phyloP scores from a whole-genome alignment of 163 green algal genomes.

The Coccomyxa subellipsoidea region DNA sequence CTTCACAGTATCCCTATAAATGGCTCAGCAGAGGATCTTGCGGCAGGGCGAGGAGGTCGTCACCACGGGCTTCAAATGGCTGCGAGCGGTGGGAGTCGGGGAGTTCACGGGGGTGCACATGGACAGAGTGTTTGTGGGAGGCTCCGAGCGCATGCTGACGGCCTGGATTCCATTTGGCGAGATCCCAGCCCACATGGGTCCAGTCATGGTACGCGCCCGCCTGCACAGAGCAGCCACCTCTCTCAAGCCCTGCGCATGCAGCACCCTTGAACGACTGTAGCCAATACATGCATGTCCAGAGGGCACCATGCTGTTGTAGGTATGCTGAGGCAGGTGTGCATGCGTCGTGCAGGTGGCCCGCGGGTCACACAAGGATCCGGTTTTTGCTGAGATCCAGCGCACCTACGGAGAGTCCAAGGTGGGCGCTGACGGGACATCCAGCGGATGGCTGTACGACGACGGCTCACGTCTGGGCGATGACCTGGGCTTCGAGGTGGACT shows the following conservation, averaged over 20 bases:
- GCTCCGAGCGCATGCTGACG: slow-evolving; percentile 26
- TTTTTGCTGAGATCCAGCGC: slow-evolving; percentile 14
- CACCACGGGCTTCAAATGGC: slow-evolving; percentile 41
- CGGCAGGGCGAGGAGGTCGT: slow-evolving; percentile 24
- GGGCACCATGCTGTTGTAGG: neutral
- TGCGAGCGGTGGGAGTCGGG: slow-evolving; percentile 24
- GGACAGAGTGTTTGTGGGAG: slow-evolving; percentile 36
- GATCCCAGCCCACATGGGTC: slow-evolving; percentile 5
- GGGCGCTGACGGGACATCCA: slow-evolving; percentile 26
- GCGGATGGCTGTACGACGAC: slow-evolving; percentile 30
- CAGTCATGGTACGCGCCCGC: slow-evolving; percentile 25
- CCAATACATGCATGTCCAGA: neutral
- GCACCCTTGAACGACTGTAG: neutral
- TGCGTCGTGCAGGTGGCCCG: neutral
- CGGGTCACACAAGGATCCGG: neutral
- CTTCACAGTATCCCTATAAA: neutral
- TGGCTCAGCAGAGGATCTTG: neutral
- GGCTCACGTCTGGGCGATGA: neutral
- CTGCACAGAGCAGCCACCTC: neutral
- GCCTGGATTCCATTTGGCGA: slow-evolving; percentile 29
- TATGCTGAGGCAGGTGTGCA: neutral
- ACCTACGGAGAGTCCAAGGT: slow-evolving; percentile 23
- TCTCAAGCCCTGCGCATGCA: neutral
- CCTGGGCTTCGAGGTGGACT: slow-evolving; percentile 14
- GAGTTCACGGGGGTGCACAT: slow-evolving; percentile 39